These are phyloP conservation scores for Rhamnella rubrinervis DNA, from an alignment of 331 rosid genomes.

Conservation along the genomic window DNA sequence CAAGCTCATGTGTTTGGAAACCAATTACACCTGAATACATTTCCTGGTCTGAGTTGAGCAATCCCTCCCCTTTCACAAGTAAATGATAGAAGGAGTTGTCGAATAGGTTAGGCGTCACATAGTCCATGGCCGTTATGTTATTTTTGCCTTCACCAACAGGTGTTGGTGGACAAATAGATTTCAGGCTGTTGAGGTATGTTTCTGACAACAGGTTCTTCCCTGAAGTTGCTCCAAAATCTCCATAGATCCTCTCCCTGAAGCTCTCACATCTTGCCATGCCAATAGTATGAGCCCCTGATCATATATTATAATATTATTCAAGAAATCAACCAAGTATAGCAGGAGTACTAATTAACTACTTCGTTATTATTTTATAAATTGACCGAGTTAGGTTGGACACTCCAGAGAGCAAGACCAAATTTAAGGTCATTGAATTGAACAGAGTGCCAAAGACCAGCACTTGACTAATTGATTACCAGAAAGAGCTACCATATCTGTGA, in stretches of 20 bases:
- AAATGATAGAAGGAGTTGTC: constrained; percentile 79
- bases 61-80: constrained; percentile 66
- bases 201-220: constrained; percentile 45
- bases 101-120: constrained; percentile 71
- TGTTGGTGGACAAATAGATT: constrained; percentile 52
- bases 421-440: no score
- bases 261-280: constrained; percentile 74
- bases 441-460: not conserved
- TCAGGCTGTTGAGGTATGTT: constrained; percentile 42
- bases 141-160: constrained; percentile 39
- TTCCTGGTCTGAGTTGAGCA: constrained; percentile 76
- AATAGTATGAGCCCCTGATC: constrained; percentile 85
- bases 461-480: constrained; percentile 42
- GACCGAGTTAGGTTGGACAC: no score
- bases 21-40: constrained; percentile 70
- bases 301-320: no score
- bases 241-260: constrained; percentile 62
- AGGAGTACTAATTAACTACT: no score
- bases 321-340: no score
- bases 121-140: constrained; percentile 72
- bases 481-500: constrained; percentile 83
- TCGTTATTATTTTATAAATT: no score
- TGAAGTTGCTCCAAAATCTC: constrained; percentile 48
- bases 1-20: constrained; percentile 59
- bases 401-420: no score